Evolutionary conservation across 345 rosid species (phyloP), one percentile per base, ranked within the genome.

Genomic region (Salix udensis): DNA sequence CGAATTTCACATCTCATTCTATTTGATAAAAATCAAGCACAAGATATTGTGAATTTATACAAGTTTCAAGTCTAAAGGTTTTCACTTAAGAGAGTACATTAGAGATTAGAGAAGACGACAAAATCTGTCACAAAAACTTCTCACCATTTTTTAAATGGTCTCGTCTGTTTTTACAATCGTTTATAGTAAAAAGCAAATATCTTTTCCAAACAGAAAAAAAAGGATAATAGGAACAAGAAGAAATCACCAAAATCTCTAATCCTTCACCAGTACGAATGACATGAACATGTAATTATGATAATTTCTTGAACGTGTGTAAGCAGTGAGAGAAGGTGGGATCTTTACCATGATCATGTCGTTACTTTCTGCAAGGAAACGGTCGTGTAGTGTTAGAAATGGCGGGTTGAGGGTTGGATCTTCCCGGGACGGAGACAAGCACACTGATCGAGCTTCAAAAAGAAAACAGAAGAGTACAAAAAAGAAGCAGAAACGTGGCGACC

Each of bases 111-210:
- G 6, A 34, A 5, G 26, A 24, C 26, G 80, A 81, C 65, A 80
- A 74, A 53, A 83, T 40, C 12, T 8, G 71, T 79, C 76, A 73
- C 66, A 55, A 60, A 84, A 79, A 55, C 73, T 80, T 75, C 80
- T 83, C 73, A 71, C 34, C 84, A 36, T 62, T 69, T 82, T 67
- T 80, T 85, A 80, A 23, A 77, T 69, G 72, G 83, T 80, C 77
- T 82, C 78, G 71, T 78, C 82, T 74, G 84, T 30, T 52, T 78
- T 72, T 81, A 42, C 65, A 69, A 66, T 64, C 71, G 55, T 68
- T 34, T 8, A 18, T 11, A 26, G 16, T 7, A 48, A 65, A 6
- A n/a, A 37, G 10, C 14, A 46, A 46, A 46, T 14, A 46, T 13
- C 50, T 2, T 46, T 46, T 46, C 50, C 13, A 13, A 46, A 44